Base-by-base conservation (phyloP, 495 filamentous ascomycete genomes). In the Penicillium simplicissimum region DNA sequence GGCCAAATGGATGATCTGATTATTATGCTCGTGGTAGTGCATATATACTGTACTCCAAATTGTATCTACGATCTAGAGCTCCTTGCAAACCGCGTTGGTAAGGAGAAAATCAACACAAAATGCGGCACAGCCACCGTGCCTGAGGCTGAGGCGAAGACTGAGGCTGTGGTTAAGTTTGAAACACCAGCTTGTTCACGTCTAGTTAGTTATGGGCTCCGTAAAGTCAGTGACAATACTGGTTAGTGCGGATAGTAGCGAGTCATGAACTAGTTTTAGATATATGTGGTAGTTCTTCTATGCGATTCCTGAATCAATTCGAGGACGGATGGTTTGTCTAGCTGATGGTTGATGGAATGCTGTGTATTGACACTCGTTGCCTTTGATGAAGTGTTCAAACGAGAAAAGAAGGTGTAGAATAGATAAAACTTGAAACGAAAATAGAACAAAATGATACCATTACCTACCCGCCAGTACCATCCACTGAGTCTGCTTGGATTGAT, bases 101-200 rank as follows among this genome's bases (percentile, higher is more conserved):
- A n/a, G 45, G 28, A 31, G 28, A 49, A 28, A 49, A 42, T 9
- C 3, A 21, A 49, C 10, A 31, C 23, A 31, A 31, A 31, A 31
- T 25, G 13, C 45, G 14, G 45, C 45, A 49, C 7, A 49, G 45
- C 45, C 45, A 49, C 45, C 1, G 4, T 31, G n/a, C n/a, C 15
- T 8, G 42, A 45, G 42, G 42, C 42, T 45, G 42, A 23, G 19
- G 17, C 42, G 4, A 40, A 57, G 38, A 43, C 17, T 34, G 31
- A 9, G 55, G 42, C 28, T 31, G 28, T 31, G 28, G 9, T 36
- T 42, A 48, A 31, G 55, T 43, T 31, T 53, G 51, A 53, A 53
- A 53, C 51, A 19, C n/a, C 28, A n/a, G 51, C 23, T 25, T 25
- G 23, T 1, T 25, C 23, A 3, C 3, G 23, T 3, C 23, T 25